Conservation (phyloP, 441 rosid genomes). For the Adansonia grandidieri region DNA sequence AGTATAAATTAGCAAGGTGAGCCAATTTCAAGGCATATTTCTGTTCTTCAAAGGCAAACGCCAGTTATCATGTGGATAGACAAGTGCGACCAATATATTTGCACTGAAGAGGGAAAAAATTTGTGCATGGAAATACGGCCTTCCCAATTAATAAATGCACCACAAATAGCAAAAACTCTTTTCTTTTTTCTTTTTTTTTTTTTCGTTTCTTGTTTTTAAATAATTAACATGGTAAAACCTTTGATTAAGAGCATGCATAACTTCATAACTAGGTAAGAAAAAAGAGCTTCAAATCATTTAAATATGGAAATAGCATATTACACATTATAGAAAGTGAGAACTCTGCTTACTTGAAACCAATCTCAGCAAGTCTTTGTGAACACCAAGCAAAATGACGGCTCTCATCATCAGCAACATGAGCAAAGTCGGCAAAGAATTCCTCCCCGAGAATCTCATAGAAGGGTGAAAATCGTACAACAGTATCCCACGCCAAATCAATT, state of each 20-base stretch:
- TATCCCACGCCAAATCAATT: slow-evolving; percentile 96
- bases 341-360: slow-evolving; percentile 72
- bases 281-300: background rate
- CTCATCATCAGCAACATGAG: slow-evolving; percentile 95
- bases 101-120: background rate
- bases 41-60: background rate
- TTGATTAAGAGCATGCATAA: slow-evolving; percentile 74
- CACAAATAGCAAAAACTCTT: background rate
- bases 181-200: no score
- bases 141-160: slow-evolving; percentile 2
- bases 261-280: slow-evolving; percentile 60
- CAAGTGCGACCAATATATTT: background rate
- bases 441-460: slow-evolving; percentile 57
- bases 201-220: background rate
- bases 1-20: background rate
- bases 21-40: slow-evolving; percentile 9
- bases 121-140: background rate
- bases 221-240: background rate
- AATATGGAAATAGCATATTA: background rate
- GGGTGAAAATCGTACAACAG: slow-evolving; percentile 88
- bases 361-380: slow-evolving; percentile 84
- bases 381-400: slow-evolving; percentile 97
- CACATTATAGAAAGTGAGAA: slow-evolving; percentile 4
- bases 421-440: slow-evolving; percentile 82
- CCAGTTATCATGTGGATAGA: background rate